Evolutionary conservation across 2,329 filamentous ascomycete genomes (phyloP), one percentile per base, ranked within the genome.

Genomic region (Fusarium marasasianum): DNA sequence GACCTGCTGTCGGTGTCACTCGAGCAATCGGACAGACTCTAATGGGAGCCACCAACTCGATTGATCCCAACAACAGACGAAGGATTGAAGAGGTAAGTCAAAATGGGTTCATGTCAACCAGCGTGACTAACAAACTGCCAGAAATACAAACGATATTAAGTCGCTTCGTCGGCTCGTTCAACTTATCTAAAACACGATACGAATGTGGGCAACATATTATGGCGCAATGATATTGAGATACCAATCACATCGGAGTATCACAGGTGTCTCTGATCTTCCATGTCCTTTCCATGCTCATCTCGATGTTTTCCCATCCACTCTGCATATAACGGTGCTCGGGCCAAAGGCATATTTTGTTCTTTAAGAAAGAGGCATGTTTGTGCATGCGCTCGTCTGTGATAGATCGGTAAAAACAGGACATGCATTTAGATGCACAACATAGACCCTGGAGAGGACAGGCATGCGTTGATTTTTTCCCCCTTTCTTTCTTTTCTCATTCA

Each of bases 11-110:
- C 77, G 97, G 96, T 1, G 94, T 95, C 13, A 94, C 92, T 41
- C 96, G 96, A 82, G 96, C 92, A 1, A 91, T 98, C 56, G 94
- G 95, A 14, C 94, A 97, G 85, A 94, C 96, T 43, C 85, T 99
- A 66, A 88, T 98, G 84, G 96, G 97, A 10, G 96, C 95, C 20
- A 97, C 94, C 1, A 99, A 99, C 82, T 91, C 93, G 53, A 86
- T 99, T 76, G 96, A 99, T 84, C 93, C 93, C 60, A 88, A 91
- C 71, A 95, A 98, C 80, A 85, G 92, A 80, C 89, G 94, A 78
- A 91, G 93, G 80, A 91, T 95, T 79, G 94, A 97, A 78, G 95
- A 98, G 87, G 96, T 98, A 85, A 90, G 94, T 91, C n/a, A 18
- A 35, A 26, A 31, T 15, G 38, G 6, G 22, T 14, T 20, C 26